Evolutionary conservation across 768 basidiomycete genomes (phyloP).

Genomic region (Sporobolomyces pararoseus): DNA sequence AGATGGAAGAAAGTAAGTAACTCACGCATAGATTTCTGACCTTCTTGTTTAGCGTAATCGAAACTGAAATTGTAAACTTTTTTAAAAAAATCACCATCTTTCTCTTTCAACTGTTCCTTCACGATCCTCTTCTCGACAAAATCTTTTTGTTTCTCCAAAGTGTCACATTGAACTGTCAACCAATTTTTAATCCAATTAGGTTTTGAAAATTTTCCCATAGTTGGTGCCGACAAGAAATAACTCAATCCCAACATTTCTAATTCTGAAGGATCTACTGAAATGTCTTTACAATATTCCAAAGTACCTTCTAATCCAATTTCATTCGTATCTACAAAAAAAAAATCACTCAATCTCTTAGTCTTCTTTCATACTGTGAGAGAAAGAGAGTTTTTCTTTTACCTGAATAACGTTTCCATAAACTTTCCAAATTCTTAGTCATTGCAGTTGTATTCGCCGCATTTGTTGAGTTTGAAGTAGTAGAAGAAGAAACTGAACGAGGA

Average conservation of each 20-base stretch:
- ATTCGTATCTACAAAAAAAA: no score
- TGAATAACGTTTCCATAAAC: slow-evolving; percentile 67
- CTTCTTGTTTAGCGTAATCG: slow-evolving; percentile 68
- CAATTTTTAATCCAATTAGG: slow-evolving; percentile 77
- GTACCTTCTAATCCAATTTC: slow-evolving; percentile 76
- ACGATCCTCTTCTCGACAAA: slow-evolving; percentile 55
- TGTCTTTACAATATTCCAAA: slow-evolving; percentile 67
- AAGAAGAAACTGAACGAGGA: slow-evolving; percentile 1
- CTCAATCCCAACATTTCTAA: slow-evolving; percentile 77
- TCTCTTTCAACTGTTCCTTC: slow-evolving; percentile 58
- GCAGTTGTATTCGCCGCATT: background rate
- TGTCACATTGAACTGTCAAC: slow-evolving; percentile 70
- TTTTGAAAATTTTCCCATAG: slow-evolving; percentile 66
- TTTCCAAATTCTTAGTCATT: slow-evolving; percentile 53
- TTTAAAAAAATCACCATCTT: slow-evolving; percentile 66
- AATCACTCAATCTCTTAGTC: no score
- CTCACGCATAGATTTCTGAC: slow-evolving; percentile 75
- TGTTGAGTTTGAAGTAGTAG: background rate
- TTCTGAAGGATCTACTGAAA: slow-evolving; percentile 70
- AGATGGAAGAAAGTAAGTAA: slow-evolving; percentile 28
- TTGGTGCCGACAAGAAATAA: slow-evolving; percentile 71
- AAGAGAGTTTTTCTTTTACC: slow-evolving; percentile 52
- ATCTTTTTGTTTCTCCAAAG: slow-evolving; percentile 60
- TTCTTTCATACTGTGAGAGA: no score
- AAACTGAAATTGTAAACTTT: slow-evolving; percentile 78